These are phyloP conservation scores for Phanerochaete carnosa DNA, from an alignment of 768 basidiomycete species.

Conservation along the genomic window DNA sequence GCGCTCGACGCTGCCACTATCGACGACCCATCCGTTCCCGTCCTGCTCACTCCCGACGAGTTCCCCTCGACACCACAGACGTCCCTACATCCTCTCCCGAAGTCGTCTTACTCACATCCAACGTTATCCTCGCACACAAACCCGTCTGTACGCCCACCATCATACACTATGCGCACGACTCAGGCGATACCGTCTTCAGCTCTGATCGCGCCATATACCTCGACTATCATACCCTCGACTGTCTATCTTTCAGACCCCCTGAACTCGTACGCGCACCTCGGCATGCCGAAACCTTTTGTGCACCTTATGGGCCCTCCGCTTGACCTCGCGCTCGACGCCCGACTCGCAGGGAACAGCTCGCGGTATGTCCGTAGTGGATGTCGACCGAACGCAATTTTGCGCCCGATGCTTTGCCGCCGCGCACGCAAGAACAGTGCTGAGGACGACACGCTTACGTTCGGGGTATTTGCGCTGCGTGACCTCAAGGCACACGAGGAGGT, in stretches of 20 bases:
- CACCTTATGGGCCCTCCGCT: constrained; percentile 76
- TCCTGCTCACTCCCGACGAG: constrained; percentile 29
- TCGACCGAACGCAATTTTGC: constrained; percentile 43
- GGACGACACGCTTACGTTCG: constrained; percentile 51
- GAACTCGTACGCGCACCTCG: constrained; percentile 82
- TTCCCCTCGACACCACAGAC: constrained; percentile 24
- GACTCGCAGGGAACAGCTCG: constrained; percentile 62
- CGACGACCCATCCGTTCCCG: constrained; percentile 31
- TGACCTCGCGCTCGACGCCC: constrained; percentile 74
- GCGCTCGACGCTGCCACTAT: constrained; percentile 37
- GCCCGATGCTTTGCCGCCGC: constrained; percentile 34
- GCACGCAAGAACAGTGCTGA: background rate
- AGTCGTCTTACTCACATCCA: constrained; percentile 30
- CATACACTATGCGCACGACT: constrained; percentile 66
- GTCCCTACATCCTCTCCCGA: constrained; percentile 29
- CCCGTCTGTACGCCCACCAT: constrained; percentile 47
- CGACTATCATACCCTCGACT: constrained; percentile 62
- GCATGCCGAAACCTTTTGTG: constrained; percentile 82
- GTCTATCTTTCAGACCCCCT: constrained; percentile 75
- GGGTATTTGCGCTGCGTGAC: constrained; percentile 74
- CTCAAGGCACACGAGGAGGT: constrained; percentile 82
- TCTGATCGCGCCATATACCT: constrained; percentile 62
- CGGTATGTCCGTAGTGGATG: constrained; percentile 65
- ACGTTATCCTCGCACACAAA: constrained; percentile 32
- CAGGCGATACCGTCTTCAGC: constrained; percentile 48